phyloP scores from a whole-genome alignment of 2,329 filamentous ascomycete genomes.

The Diplodia seriata region DNA sequence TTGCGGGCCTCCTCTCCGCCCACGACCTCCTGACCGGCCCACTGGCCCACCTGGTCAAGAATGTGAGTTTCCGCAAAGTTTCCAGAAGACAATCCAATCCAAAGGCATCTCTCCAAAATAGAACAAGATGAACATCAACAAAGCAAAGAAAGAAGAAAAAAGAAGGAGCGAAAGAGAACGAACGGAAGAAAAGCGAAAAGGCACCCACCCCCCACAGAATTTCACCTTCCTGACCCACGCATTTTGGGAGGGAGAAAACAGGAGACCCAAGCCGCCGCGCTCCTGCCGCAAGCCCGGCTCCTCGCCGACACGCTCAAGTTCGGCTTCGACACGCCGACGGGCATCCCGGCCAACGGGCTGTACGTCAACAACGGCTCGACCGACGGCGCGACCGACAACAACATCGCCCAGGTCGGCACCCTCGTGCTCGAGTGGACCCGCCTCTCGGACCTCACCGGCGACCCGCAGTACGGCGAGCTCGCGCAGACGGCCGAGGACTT shows the following conservation, averaged over 20 bases:
- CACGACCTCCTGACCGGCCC: conserved; percentile 78
- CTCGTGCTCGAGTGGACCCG: conserved; percentile 85
- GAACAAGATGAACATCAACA: no score
- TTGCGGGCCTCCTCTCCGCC: conserved; percentile 79
- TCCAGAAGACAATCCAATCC: neutral
- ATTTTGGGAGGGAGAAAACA: neutral
- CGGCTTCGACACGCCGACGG: conserved; percentile 77
- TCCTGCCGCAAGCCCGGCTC: conserved; percentile 70
- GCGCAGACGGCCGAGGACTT: conserved; percentile 72
- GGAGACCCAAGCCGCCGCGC: conserved; percentile 67
- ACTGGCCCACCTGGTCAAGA: conserved; percentile 56
- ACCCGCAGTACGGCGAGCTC: conserved; percentile 70
- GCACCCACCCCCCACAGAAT: neutral
- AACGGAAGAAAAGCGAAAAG: no score
- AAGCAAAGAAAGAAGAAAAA: neutral
- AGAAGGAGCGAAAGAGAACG: neutral
- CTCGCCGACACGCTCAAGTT: conserved; percentile 77
- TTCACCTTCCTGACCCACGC: neutral
- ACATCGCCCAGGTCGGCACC: conserved; percentile 77
- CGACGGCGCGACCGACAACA: conserved; percentile 65
- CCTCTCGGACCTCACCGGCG: conserved; percentile 75
- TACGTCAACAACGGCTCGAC: conserved; percentile 61
- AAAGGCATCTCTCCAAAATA: no score
- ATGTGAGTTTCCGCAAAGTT: conserved; percentile 6
- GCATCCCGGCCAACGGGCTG: conserved; percentile 75